Evolutionary conservation across 495 filamentous ascomycete genomes (phyloP), one percentile per base, ranked within the genome.

Genomic region (Hyaloscypha hepaticicola): DNA sequence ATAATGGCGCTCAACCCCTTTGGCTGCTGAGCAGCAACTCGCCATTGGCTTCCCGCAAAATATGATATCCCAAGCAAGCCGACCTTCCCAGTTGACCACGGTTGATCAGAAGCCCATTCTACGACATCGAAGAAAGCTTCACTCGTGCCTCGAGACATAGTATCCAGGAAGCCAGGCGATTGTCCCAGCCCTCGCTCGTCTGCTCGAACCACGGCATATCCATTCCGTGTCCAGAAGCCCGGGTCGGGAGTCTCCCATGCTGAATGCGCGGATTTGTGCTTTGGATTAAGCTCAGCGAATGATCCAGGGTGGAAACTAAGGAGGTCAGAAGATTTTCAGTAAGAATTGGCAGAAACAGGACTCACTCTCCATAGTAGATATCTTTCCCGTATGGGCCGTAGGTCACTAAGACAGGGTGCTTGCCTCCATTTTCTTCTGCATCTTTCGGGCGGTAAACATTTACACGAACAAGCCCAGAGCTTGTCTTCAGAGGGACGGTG

Each of bases 311-410:
- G 74, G 71, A 87, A 85, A 22, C 68, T 70, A 51, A 19, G 12
- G 4, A 11, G 14, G 38, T 45, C 16, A 26, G 22, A 22, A 58
- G n/a, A 53, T 12, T 26, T 29, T 8, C 49, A n/a, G 16, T 66
- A 25, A 56, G 34, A 31, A 49, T 38, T 48, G 29, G 5, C 21
- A 25, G 28, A 11, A 26, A 58, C 51, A 49, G 57, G 60, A 67
- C 73, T 50, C 67, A 80, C 72, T 72, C 74, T 26, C 68, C 62
- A 69, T 84, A 85, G 31, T 73, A 77, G 16, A 83, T 80, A 69
- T 88, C 86, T 67, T 90, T 89, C 12, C 86, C 87, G 66, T 90
- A 90, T 1, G 87, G 86, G 0, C 83, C 83, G 67, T 84, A 85
- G 4, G 84, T 86, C 4, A 83, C 77, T 0, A 87, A 68, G 0